phyloP scores from a whole-genome alignment of 805 yeast genomes.

The Nakazawaea pomicola region DNA sequence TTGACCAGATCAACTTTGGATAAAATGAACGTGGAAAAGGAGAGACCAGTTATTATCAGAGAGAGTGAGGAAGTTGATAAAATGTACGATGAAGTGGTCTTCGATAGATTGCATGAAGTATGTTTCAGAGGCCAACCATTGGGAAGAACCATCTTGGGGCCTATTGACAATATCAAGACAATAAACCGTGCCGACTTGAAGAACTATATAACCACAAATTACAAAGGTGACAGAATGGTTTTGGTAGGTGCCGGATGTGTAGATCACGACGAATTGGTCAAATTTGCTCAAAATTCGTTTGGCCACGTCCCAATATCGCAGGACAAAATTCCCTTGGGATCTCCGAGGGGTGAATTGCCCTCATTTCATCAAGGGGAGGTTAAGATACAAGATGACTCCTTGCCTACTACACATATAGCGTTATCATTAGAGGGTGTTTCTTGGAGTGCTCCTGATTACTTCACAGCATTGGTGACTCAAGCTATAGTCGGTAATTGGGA shows the following conservation, averaged over 20 bases:
- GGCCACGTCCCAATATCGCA: constrained; percentile 57
- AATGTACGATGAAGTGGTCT: constrained; percentile 97
- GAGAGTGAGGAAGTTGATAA: constrained; percentile 98
- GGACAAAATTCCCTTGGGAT: constrained; percentile 65
- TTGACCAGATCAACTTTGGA: constrained; percentile 83
- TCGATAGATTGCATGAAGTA: constrained; percentile 92
- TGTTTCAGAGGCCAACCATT: constrained; percentile 87
- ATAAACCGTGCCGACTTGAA: constrained; percentile 73
- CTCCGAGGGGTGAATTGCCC: constrained; percentile 69
- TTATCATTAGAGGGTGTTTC: constrained; percentile 97
- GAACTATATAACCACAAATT: constrained; percentile 77
- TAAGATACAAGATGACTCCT: constrained; percentile 71
- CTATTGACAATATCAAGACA: constrained; percentile 79
- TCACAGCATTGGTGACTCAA: constrained; percentile 92
- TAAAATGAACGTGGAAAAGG: constrained; percentile 83
- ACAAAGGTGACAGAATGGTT: constrained; percentile 96
- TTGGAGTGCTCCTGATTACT: constrained; percentile 95
- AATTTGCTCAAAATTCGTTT: constrained; percentile 70
- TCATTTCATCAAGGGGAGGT: constrained; percentile 82
- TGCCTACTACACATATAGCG: constrained; percentile 90
- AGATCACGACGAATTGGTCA: constrained; percentile 77
- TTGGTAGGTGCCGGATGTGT: constrained; percentile 96
- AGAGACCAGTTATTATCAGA: constrained; percentile 92
- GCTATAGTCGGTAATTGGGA: constrained; percentile 98
- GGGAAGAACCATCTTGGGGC: constrained; percentile 96